phyloP scores from a whole-genome alignment of 2,329 filamentous ascomycete genomes.

The Fusarium kyushuense region DNA sequence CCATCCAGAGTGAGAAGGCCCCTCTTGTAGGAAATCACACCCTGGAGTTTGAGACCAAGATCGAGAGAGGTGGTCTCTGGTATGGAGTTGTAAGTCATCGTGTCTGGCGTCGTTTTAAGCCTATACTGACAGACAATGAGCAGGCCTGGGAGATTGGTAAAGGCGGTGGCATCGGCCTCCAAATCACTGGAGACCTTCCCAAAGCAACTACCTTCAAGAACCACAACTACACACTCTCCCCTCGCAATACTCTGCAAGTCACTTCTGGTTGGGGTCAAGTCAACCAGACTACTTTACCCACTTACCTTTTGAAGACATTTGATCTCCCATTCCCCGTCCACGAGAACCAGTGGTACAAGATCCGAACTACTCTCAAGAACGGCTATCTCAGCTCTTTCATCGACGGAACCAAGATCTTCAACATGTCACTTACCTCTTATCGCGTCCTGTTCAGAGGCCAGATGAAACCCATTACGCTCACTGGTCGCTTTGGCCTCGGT shows the following conservation, averaged over 20 bases:
- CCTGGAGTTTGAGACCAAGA: slow-evolving; percentile 12
- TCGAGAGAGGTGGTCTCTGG: slow-evolving; percentile 11
- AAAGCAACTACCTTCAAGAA: slow-evolving; percentile 3
- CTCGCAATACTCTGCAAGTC: slow-evolving; percentile 1
- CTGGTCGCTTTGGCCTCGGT: slow-evolving; percentile 10
- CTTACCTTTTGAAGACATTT: slow-evolving; percentile 11
- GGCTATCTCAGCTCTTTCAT: background rate
- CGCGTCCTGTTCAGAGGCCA: slow-evolving; percentile 3
- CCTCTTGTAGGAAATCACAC: slow-evolving; percentile 8
- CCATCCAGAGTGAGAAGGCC: slow-evolving; percentile 7
- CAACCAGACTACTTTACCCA: slow-evolving; percentile 13
- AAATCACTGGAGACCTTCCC: slow-evolving; percentile 6
- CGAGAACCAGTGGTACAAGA: slow-evolving; percentile 11
- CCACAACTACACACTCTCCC: slow-evolving; percentile 6
- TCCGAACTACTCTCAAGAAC: background rate
- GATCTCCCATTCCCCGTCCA: slow-evolving; percentile 8
- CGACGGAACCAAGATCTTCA: background rate
- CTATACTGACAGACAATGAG: background rate
- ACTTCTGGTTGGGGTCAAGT: slow-evolving; percentile 9
- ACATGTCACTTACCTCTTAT: slow-evolving; percentile 2
- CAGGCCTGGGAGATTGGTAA: slow-evolving; percentile 1
- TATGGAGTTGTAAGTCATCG: slow-evolving; percentile 1
- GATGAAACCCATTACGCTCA: background rate
- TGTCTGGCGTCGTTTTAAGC: fast-evolving
- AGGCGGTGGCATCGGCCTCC: slow-evolving; percentile 1